Percentiles rank a stretch among this genome's conserved stretches.
Evolutionary conservation across 2,329 filamentous ascomycete genomes (phyloP).

Genomic region (Sarocladiaceae sp.): DNA sequence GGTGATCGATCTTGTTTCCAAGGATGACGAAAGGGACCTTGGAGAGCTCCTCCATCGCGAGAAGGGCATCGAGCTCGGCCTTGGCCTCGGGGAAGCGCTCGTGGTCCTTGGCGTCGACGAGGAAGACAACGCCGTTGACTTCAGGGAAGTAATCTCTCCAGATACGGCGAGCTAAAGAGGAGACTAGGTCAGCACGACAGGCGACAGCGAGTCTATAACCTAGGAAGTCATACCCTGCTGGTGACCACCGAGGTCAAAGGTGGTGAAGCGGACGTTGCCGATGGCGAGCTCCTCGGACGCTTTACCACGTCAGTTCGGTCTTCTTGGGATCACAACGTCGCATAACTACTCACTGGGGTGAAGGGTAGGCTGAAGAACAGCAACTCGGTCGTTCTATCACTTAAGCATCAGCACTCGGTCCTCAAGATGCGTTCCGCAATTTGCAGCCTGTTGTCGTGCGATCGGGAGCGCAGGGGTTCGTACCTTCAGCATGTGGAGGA

Average conservation of each 20-base stretch:
- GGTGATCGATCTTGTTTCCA: constrained; percentile 99
- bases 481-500: constrained; percentile 94
- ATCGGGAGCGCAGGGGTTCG: constrained; percentile 19
- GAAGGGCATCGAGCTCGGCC: constrained; percentile 89
- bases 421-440: constrained; percentile 9
- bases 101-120: constrained; percentile 95
- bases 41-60: constrained; percentile 92
- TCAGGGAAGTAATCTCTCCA: constrained; percentile 98
- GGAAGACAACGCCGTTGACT: constrained; percentile 93
- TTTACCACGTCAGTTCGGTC: constrained; percentile 30
- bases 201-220: constrained; percentile 7
- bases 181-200: not conserved
- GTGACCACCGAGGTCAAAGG: constrained; percentile 89
- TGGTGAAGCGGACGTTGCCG: constrained; percentile 90
- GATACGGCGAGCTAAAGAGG: constrained; percentile 81
- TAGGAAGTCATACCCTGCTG: constrained; percentile 62
- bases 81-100: constrained; percentile 93
- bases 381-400: constrained; percentile 78
- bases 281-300: constrained; percentile 89
- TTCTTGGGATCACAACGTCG: no score
- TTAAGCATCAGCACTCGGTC: constrained; percentile 20
- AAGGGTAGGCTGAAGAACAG: constrained; percentile 82
- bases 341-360: constrained; percentile 68
- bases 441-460: no score
- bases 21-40: constrained; percentile 96